Evolutionary conservation across 306 rosid species (phyloP).

Genomic region (Rosa rugosa): DNA sequence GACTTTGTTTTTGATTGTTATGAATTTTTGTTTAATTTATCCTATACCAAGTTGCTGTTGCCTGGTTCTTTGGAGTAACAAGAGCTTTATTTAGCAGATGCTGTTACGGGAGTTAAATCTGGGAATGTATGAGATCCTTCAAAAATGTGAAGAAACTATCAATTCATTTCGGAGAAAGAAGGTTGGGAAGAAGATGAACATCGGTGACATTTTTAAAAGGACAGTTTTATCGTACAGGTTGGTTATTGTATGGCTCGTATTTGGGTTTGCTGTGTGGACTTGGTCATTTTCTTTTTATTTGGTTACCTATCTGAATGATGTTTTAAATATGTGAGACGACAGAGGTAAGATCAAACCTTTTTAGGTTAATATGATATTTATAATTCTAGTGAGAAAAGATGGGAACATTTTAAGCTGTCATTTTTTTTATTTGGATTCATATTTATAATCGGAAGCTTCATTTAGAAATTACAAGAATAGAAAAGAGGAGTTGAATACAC

Average conservation of each 20-base stretch:
- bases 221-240: constrained; percentile 57
- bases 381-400: not conserved
- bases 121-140: constrained; percentile 45
- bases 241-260: constrained; percentile 16
- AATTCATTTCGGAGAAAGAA: constrained; percentile 54
- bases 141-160: constrained; percentile 60
- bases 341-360: not conserved
- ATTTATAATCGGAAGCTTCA: not conserved
- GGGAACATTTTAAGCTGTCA: not conserved
- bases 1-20: constrained; percentile 20
- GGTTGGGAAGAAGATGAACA: constrained; percentile 52
- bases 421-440: not conserved
- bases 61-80: constrained; percentile 22
- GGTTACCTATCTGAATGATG: not conserved
- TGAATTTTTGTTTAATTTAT: constrained; percentile 15
- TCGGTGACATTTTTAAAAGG: constrained; percentile 38
- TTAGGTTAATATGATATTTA: not conserved
- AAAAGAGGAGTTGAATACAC: not conserved
- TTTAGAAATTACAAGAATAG: not conserved
- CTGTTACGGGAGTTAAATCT: constrained; percentile 54
- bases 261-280: constrained; percentile 4
- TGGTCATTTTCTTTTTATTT: constrained; percentile 7
- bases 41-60: constrained; percentile 1
- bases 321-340: not conserved
- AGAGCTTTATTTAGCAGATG: constrained; percentile 45